phyloP scores from a whole-genome alignment of 2,329 filamentous ascomycete species.

The Talaromyces atroroseus region DNA sequence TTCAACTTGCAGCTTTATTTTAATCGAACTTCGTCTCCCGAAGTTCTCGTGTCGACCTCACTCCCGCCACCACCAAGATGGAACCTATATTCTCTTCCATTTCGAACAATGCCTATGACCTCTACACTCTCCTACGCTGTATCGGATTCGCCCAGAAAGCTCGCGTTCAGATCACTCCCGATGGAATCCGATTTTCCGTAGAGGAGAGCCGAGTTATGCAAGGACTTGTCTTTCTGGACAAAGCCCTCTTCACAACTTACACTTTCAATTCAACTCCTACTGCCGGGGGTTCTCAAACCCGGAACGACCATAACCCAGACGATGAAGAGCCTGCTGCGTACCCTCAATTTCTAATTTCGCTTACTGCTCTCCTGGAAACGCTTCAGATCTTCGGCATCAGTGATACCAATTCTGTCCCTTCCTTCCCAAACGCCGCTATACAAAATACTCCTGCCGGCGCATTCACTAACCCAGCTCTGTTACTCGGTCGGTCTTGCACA shows the following conservation, averaged over 20 bases:
- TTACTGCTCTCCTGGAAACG: conserved; percentile 83
- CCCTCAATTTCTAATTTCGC: conserved; percentile 78
- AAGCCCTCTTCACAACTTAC: conserved; percentile 81
- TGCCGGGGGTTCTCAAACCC: conserved; percentile 21
- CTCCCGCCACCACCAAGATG: conserved; percentile 17
- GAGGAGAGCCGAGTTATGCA: conserved; percentile 90
- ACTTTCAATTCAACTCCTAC: conserved; percentile 52
- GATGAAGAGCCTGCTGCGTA: conserved; percentile 33
- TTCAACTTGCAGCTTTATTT: conserved; percentile 22
- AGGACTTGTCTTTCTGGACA: conserved; percentile 81
- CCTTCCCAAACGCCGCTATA: conserved; percentile 79
- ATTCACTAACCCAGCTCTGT: conserved; percentile 76
- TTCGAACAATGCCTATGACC: conserved; percentile 56
- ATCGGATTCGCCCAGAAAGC: conserved; percentile 57
- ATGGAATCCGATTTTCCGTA: conserved; percentile 80
- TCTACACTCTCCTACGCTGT: conserved; percentile 57
- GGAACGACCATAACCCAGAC: conserved; percentile 16
- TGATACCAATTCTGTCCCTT: conserved; percentile 49
- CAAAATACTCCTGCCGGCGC: conserved; percentile 53
- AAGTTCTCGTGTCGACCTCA: conserved; percentile 14
- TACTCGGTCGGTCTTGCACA: conserved; percentile 79
- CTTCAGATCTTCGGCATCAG: conserved; percentile 90
- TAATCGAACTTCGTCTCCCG: conserved; percentile 5
- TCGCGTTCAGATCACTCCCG: conserved; percentile 69
- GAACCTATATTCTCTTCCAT: conserved; percentile 54